Conservation (phyloP, 805 yeast genomes). For the Starmera caribaea region DNA sequence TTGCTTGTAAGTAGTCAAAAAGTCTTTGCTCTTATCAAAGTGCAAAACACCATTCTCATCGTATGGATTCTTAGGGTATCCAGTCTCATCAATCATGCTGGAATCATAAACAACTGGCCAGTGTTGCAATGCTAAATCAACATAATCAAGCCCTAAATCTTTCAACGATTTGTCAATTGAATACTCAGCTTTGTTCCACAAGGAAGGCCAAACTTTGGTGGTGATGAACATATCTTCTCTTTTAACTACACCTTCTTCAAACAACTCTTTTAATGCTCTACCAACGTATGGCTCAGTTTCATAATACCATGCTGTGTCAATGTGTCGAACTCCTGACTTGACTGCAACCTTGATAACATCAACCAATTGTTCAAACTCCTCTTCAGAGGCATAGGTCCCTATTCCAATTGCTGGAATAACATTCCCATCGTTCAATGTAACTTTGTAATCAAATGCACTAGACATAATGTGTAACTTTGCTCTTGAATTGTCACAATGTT, state of each 20-base stretch:
- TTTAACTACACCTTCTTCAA: conserved; percentile 28
- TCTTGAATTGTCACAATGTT: too few species aligned
- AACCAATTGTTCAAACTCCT: conserved; percentile 33
- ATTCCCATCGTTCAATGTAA: conserved; percentile 38
- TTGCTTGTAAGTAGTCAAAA: conserved; percentile 40
- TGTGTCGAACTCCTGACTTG: conserved; percentile 53
- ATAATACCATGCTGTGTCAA: conserved; percentile 62
- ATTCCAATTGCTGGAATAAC: conserved; percentile 46
- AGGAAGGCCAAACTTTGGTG: conserved; percentile 60
- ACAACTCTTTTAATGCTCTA: conserved; percentile 36
- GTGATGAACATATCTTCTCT: conserved; percentile 61
- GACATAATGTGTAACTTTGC: too few species aligned
- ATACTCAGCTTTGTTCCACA: conserved; percentile 38
- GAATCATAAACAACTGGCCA: conserved; percentile 78
- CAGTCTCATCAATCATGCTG: conserved; percentile 48
- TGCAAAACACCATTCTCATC: conserved; percentile 25
- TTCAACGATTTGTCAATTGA: conserved; percentile 50
- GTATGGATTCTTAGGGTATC: conserved; percentile 24
- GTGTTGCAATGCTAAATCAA: conserved; percentile 69
- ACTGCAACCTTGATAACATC: conserved; percentile 51
- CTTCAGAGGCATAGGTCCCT: conserved; percentile 46
- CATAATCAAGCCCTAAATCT: conserved; percentile 59
- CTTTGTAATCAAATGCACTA: too few species aligned
- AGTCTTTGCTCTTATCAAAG: conserved; percentile 31
- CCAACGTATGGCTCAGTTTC: conserved; percentile 50